phyloP scores from a whole-genome alignment of 1,284 basidiomycete genomes.

The Polyporus tsugae region DNA sequence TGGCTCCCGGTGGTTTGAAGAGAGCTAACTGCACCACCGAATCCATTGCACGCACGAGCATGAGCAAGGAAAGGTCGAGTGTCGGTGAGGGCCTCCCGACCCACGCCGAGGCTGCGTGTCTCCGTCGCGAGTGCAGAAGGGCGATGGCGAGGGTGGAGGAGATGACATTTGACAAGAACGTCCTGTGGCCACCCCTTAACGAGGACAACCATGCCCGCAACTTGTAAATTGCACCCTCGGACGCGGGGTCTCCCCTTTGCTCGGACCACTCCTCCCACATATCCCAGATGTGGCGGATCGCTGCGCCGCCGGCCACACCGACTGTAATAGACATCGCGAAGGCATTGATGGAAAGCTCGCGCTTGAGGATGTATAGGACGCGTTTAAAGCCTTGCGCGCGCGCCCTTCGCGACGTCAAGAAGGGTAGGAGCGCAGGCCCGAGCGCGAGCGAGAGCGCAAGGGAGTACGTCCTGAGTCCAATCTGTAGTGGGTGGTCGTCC shows the following conservation, averaged over 20 bases:
- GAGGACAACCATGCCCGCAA: conserved; percentile 27
- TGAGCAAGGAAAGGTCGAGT: conserved; percentile 70
- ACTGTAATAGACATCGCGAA: conserved; percentile 74
- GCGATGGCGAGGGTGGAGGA: conserved; percentile 63
- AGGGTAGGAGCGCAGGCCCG: conserved; percentile 65
- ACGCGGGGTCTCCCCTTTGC: conserved; percentile 3
- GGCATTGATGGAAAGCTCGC: conserved; percentile 65
- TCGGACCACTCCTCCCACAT: conserved; percentile 38
- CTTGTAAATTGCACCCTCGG: conserved; percentile 4
- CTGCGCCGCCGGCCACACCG: conserved; percentile 68
- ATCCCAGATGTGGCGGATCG: conserved; percentile 57
- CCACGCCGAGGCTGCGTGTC: conserved; percentile 18
- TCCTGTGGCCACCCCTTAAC: conserved; percentile 51
- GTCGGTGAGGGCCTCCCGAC: conserved; percentile 56
- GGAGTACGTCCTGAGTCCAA: conserved; percentile 70
- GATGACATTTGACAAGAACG: conserved; percentile 64
- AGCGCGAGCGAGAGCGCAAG: conserved; percentile 73
- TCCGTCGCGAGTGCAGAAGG: conserved; percentile 61
- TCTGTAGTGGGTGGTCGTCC: conserved; percentile 60
- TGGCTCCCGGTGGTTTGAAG: conserved; percentile 39
- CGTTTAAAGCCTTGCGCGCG: conserved; percentile 36
- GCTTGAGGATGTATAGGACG: conserved; percentile 54
- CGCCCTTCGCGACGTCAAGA: conserved; percentile 48
- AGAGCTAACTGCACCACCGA: conserved; percentile 61
- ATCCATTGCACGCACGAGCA: conserved; percentile 77